Conservation (phyloP, 2,329 filamentous ascomycete species). For the Colletotrichum cordylinicola region DNA sequence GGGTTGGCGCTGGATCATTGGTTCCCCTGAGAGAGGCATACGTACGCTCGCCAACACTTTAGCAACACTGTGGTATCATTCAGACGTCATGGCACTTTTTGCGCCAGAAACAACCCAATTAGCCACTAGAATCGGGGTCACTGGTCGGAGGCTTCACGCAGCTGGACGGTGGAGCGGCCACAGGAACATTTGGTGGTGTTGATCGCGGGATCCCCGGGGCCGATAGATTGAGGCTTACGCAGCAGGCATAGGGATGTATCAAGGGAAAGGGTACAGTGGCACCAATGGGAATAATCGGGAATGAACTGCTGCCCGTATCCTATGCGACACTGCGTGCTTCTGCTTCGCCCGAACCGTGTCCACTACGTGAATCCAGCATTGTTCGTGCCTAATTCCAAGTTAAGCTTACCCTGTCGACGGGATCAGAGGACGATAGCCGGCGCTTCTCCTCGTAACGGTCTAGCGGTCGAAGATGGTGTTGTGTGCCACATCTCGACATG, state of each 20-base stretch:
- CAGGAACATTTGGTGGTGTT: not conserved
- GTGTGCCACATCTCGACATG: not conserved
- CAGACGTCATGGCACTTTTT: slow-evolving; percentile 20
- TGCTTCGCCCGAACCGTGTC: not conserved
- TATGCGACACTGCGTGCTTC: not conserved
- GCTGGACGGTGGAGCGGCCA: slow-evolving; percentile 10
- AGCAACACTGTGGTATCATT: slow-evolving; percentile 10
- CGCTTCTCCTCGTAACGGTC: not conserved
- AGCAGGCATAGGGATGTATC: slow-evolving; percentile 13
- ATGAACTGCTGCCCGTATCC: not conserved
- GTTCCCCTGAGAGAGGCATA: slow-evolving; percentile 6
- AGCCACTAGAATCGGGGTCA: not conserved
- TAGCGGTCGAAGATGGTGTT: not conserved
- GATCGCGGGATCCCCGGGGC: slow-evolving; percentile 19
- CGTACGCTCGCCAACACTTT: slow-evolving; percentile 11
- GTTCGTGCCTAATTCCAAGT: not conserved
- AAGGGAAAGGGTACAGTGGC: not conserved
- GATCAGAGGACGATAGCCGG: not conserved
- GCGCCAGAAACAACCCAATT: slow-evolving; percentile 3
- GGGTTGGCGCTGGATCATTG: slow-evolving; percentile 6
- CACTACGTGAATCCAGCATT: not conserved
- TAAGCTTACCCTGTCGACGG: slow-evolving; percentile 7
- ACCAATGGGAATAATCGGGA: not conserved
- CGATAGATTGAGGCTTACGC: slow-evolving; percentile 18
- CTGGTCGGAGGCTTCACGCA: not conserved